Conservation (phyloP, 305 asterid species). For the Solanum hybrid region DNA sequence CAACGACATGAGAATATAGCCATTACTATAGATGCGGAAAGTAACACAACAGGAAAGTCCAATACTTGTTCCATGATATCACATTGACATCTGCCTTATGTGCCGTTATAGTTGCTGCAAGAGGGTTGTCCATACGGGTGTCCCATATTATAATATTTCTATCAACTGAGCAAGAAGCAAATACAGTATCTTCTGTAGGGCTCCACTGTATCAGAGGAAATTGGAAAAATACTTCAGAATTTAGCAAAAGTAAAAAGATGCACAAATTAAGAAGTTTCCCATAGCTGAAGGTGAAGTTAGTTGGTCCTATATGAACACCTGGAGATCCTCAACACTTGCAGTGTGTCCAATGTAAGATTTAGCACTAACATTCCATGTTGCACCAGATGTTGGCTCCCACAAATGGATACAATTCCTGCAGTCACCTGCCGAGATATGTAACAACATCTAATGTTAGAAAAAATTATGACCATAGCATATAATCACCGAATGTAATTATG, state of each 20-base stretch:
- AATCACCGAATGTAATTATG: not conserved
- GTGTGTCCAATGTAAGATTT: constrained; percentile 77
- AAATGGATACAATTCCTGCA: constrained; percentile 72
- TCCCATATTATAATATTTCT: constrained; percentile 82
- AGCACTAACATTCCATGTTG: constrained; percentile 69
- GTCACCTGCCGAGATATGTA: constrained; percentile 47
- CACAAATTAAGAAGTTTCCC: not conserved
- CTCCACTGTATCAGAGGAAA: constrained; percentile 62
- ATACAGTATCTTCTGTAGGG: constrained; percentile 69
- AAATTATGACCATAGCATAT: not conserved
- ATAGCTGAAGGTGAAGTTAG: not conserved
- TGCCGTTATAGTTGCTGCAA: constrained; percentile 66
- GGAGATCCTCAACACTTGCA: constrained; percentile 87
- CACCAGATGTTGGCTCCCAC: constrained; percentile 79
- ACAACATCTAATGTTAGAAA: not conserved
- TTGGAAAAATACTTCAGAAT: not conserved
- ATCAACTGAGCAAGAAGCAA: constrained; percentile 95
- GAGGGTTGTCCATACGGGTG: constrained; percentile 66
- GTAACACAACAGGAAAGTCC: not conserved
- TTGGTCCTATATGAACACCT: constrained; percentile 25
- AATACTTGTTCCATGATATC: constrained; percentile 88
- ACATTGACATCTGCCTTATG: constrained; percentile 94
- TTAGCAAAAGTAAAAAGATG: not conserved
- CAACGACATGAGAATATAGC: constrained; percentile 7
- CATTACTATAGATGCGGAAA: not conserved